phyloP scores from a whole-genome alignment of 306 rosid genomes.

The Trichosanthes truncata region DNA sequence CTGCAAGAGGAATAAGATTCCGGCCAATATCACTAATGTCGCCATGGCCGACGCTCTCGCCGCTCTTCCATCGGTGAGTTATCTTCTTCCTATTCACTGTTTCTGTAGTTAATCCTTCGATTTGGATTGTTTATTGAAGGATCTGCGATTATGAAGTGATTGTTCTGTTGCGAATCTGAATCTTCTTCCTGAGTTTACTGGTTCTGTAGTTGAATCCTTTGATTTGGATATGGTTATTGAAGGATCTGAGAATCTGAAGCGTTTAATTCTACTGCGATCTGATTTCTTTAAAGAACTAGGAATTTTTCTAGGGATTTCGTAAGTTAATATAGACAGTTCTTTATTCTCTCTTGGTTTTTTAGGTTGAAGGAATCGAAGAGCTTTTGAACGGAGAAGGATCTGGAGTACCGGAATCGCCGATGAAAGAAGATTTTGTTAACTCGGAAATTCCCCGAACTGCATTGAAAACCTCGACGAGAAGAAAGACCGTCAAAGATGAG shows the following conservation, averaged over 20 bases:
- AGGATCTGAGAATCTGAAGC: not conserved
- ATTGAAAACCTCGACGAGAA: slow-evolving; percentile 35
- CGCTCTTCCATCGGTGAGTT: slow-evolving; percentile 44
- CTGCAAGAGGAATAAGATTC: slow-evolving; percentile 91
- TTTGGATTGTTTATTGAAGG: not conserved
- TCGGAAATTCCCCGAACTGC: slow-evolving; percentile 30
- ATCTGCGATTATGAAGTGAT: not conserved
- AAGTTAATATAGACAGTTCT: not conserved
- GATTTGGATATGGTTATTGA: not conserved
- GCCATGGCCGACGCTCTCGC: slow-evolving; percentile 82
- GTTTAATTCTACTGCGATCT: not conserved
- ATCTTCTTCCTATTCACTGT: not conserved
- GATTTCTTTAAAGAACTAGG: not conserved
- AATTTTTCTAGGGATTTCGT: not conserved
- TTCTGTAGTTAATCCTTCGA: not conserved
- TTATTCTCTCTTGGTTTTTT: not conserved
- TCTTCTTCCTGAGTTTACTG: not conserved
- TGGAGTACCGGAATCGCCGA: slow-evolving; percentile 16
- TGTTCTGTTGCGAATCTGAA: not conserved
- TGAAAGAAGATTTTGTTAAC: slow-evolving; percentile 18
- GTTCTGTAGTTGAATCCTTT: not conserved
- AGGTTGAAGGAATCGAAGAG: slow-evolving; percentile 89
- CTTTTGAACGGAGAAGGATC: slow-evolving; percentile 24
- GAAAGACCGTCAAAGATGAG: slow-evolving; percentile 28
- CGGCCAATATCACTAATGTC: slow-evolving; percentile 66